Conservation (phyloP, 2,329 filamentous ascomycete species). For the Cladosporium sp. region DNA sequence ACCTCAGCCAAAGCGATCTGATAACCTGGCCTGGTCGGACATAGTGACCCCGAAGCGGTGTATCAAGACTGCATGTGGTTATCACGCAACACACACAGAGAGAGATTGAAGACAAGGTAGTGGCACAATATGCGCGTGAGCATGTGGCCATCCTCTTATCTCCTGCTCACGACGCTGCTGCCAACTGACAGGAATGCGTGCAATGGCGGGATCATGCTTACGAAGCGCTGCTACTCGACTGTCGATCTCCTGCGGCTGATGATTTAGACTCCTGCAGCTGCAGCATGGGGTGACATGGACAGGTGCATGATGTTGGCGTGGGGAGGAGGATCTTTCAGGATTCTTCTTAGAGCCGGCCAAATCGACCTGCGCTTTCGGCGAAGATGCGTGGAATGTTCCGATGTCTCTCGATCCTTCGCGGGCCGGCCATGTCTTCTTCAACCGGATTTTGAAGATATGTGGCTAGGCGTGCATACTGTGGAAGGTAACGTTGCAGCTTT, state of each 20-base stretch:
- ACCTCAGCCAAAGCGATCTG: not conserved
- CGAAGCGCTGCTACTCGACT: not conserved
- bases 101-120: not conserved
- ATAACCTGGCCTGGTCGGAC: not conserved
- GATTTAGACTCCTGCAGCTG: not conserved
- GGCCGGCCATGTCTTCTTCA: not conserved
- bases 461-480: not conserved
- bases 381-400: slow-evolving; percentile 5
- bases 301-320: not conserved
- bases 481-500: not conserved
- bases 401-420: not conserved
- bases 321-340: not conserved
- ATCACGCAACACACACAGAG: not conserved
- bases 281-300: not conserved
- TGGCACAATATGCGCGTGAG: not conserved
- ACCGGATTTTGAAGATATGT: not conserved
- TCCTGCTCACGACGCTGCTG: not conserved
- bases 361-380: slow-evolving; percentile 7
- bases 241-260: not conserved
- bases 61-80: not conserved
- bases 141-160: not conserved
- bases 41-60: not conserved
- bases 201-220: not conserved
- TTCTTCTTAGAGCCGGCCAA: not conserved
- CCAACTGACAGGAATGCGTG: not conserved